Base-by-base conservation (phyloP, 2,329 filamentous ascomycete species). In the Fusarium bactridioides region DNA sequence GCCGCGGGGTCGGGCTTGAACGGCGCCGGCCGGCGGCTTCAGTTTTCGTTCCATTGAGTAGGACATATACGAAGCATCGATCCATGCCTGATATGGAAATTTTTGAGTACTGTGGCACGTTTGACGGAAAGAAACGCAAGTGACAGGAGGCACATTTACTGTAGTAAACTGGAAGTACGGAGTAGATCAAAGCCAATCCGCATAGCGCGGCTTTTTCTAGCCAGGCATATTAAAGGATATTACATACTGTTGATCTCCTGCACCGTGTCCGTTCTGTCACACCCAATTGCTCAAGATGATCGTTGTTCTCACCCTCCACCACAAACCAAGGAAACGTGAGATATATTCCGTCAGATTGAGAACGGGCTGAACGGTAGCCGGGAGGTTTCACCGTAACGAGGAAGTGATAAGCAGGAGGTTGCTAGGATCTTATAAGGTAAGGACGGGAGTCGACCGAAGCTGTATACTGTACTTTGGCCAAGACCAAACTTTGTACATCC, bases 401-500 rank as follows among this genome's bases (percentile, higher is more conserved):
- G 21, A 64, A 61, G 58, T 72, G 70, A 72, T 72, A 58, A 56
- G 45, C 63, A 61, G 47, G 59, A 72, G 61, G 66, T 69, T 63
- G 44, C 67, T 43, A 47, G 70, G 67, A 58, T 67, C 27, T 47
- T 48, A 33, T 16, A 33, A 33, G 31, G 31, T 33, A 33, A 23
- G 29, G 27, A 56, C 71, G 71, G 71, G 70, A 74, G 51, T 73
- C 53, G 71, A 74, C 71, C 71, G 70, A 73, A 50, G 12, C 51
- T 53, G 71, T 65, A 69, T 38, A 50, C 23, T 56, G 31, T 68
- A 74, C 71, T 58, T 70, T 31, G 38, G 40, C 57, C 41, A 68
- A 64, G 51, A 31, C 25, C 10, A 29, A 15, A 21, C n/a, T 23
- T 27, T 35, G 40, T 38, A 43, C n/a, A 38, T 15, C 55, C 35